Evolutionary conservation across 495 filamentous ascomycete genomes (phyloP).

Genomic region (Aspergillus affinis): DNA sequence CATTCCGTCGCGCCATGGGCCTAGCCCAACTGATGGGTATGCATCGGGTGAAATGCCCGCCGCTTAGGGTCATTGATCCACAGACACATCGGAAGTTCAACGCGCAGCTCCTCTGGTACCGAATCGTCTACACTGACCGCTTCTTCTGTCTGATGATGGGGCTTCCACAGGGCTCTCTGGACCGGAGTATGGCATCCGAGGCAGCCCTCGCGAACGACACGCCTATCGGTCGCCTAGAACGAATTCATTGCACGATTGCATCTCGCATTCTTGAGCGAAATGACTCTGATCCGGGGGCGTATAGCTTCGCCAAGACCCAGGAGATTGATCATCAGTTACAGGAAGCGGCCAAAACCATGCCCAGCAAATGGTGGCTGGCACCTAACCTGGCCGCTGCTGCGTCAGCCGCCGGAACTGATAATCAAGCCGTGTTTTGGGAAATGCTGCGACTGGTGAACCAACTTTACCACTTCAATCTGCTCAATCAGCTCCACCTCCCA

Average conservation of each 20-base stretch:
- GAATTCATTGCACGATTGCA: slow-evolving; percentile 23
- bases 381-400: slow-evolving; percentile 2
- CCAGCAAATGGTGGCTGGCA: slow-evolving; percentile 40
- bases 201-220: slow-evolving; percentile 13
- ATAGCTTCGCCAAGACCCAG: slow-evolving; percentile 25
- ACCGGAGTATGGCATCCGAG: slow-evolving; percentile 34
- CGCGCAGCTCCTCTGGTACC: slow-evolving; percentile 27
- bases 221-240: slow-evolving; percentile 26
- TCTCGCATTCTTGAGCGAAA: slow-evolving; percentile 49
- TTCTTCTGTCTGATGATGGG: slow-evolving; percentile 49
- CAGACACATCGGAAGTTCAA: slow-evolving; percentile 17
- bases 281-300: slow-evolving; percentile 18
- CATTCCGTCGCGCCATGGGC: slow-evolving; percentile 36
- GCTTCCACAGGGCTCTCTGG: slow-evolving; percentile 39
- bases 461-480: slow-evolving; percentile 41
- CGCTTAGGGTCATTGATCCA: slow-evolving; percentile 18
- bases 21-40: slow-evolving; percentile 44
- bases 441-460: slow-evolving; percentile 30
- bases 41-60: slow-evolving; percentile 27
- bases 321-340: slow-evolving; percentile 47
- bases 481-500: slow-evolving; percentile 32
- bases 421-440: slow-evolving; percentile 7
- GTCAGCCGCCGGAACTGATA: neutral
- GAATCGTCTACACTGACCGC: slow-evolving; percentile 37
- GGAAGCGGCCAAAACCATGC: slow-evolving; percentile 35